A percentile compares a stretch with the other conserved stretches of the same genome.
Conservation (phyloP, 1,284 basidiomycete species). For the Trichosporon faecale region DNA sequence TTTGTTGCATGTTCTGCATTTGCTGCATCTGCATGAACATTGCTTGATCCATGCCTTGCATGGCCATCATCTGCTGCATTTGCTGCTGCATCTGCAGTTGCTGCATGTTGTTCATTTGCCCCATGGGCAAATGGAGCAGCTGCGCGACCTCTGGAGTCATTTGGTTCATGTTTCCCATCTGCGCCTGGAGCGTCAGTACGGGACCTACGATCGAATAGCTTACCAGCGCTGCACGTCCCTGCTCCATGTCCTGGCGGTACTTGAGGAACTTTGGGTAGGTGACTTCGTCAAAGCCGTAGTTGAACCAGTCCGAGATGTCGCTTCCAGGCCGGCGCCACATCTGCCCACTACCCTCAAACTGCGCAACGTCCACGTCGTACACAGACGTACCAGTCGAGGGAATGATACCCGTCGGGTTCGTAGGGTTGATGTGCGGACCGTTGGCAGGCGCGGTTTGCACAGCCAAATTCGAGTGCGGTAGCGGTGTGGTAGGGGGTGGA, state of each 20-base stretch:
- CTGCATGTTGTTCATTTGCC: conserved; percentile 53
- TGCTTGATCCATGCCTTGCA: conserved; percentile 49
- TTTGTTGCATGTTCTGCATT: conserved; percentile 15
- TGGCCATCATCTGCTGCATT: conserved; percentile 43
- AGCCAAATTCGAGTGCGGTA: conserved; percentile 43
- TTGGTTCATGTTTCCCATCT: conserved; percentile 32
- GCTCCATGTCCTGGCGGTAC: conserved; percentile 74
- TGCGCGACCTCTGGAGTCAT: conserved; percentile 41
- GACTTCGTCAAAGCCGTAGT: conserved; percentile 97
- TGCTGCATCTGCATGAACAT: conserved; percentile 28
- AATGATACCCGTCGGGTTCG: conserved; percentile 59
- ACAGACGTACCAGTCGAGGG: conserved; percentile 66
- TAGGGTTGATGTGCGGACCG: conserved; percentile 61
- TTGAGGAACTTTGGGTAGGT: conserved; percentile 91
- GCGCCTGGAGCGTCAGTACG: conserved; percentile 29
- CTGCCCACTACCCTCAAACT: conserved; percentile 69
- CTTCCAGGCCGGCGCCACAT: conserved; percentile 90
- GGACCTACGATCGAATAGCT: conserved; percentile 20
- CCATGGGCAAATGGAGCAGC: conserved; percentile 32
- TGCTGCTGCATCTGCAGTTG: conserved; percentile 51
- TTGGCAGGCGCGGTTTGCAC: conserved; percentile 24
- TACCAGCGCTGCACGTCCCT: conserved; percentile 53
- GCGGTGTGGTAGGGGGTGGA: conserved; percentile 26
- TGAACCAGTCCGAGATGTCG: conserved; percentile 97
- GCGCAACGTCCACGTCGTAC: conserved; percentile 79